Conservation (phyloP, 1,284 basidiomycete genomes). For the Cryptococcus sp. region DNA sequence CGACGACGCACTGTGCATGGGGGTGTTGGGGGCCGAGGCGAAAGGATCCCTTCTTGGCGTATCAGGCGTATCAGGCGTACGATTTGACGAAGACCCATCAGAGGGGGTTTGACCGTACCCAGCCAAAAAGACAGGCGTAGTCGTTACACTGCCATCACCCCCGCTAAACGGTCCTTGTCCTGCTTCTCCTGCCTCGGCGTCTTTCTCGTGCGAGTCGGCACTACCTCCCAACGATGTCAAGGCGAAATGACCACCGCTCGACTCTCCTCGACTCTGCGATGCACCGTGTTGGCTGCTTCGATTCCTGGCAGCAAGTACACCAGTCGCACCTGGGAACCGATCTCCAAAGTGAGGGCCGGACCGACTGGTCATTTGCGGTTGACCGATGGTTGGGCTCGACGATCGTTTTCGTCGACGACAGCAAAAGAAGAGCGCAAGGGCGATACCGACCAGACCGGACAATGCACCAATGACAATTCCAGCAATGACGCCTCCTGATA, state of each 20-base stretch:
- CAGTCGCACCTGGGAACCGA: background rate
- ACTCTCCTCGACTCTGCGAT: background rate
- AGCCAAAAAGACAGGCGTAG: background rate
- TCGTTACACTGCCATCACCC: background rate
- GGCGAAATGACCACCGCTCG: background rate
- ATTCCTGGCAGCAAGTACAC: background rate
- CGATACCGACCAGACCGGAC: slow-evolving; percentile 20
- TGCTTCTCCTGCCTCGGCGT: background rate
- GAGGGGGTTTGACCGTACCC: background rate
- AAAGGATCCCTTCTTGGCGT: background rate
- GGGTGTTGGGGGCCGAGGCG: slow-evolving; percentile 5
- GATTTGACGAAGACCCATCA: background rate
- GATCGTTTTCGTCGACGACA: slow-evolving; percentile 13
- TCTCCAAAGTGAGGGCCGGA: background rate
- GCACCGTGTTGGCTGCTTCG: background rate
- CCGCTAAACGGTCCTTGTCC: background rate
- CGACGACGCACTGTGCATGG: background rate
- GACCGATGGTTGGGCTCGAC: background rate
- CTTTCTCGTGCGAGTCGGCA: slow-evolving; percentile 1
- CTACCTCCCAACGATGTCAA: slow-evolving; percentile 1
- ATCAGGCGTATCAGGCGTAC: no score
- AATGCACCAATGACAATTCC: slow-evolving; percentile 39
- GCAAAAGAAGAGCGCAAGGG: slow-evolving; percentile 15
- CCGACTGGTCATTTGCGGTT: background rate
- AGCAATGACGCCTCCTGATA: slow-evolving; percentile 35